Evolutionary conservation across 306 rosid genomes (phyloP).

Genomic region (Vigna mungo): DNA sequence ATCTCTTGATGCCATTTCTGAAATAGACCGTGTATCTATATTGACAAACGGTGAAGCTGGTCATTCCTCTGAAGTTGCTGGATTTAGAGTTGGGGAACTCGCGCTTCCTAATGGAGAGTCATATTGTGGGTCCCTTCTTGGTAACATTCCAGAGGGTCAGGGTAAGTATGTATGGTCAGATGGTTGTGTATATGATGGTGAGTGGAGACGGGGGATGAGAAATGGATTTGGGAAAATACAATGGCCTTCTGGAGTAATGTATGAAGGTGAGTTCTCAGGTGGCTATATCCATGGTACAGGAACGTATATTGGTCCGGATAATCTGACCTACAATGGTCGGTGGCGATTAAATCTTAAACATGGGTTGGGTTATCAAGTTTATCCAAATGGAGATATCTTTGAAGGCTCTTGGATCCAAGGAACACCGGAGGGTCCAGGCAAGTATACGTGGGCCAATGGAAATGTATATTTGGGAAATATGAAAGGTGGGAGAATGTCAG

Average conservation of each 20-base stretch:
- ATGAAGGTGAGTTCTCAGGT: conserved; percentile 92
- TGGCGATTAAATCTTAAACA: conserved; percentile 94
- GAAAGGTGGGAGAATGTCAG: conserved; percentile 96
- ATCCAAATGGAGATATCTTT: conserved; percentile 84
- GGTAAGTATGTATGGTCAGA: conserved; percentile 93
- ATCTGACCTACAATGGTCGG: conserved; percentile 80
- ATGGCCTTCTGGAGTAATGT: conserved; percentile 77
- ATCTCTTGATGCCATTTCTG: conserved; percentile 68
- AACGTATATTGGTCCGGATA: conserved; percentile 63
- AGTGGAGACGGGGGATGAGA: conserved; percentile 98
- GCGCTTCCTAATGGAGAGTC: conserved; percentile 73
- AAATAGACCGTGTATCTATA: conserved; percentile 48
- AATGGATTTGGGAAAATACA: conserved; percentile 76
- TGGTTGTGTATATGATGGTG: conserved; percentile 91
- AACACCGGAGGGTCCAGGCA: conserved; percentile 93
- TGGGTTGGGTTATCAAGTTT: conserved; percentile 90
- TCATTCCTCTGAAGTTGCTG: conserved; percentile 65
- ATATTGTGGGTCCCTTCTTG: conserved; percentile 81
- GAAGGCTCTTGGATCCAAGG: conserved; percentile 99
- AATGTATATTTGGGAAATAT: conserved; percentile 91
- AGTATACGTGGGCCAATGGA: conserved; percentile 90
- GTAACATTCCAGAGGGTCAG: conserved; percentile 78
- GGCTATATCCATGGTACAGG: conserved; percentile 94
- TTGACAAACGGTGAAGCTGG: conserved; percentile 60
- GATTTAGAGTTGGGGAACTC: conserved; percentile 78